A percentile compares a stretch with the other conserved stretches of the same genome.
Evolutionary conservation across 495 filamentous ascomycete genomes (phyloP).

Genomic region (Podospora conica): DNA sequence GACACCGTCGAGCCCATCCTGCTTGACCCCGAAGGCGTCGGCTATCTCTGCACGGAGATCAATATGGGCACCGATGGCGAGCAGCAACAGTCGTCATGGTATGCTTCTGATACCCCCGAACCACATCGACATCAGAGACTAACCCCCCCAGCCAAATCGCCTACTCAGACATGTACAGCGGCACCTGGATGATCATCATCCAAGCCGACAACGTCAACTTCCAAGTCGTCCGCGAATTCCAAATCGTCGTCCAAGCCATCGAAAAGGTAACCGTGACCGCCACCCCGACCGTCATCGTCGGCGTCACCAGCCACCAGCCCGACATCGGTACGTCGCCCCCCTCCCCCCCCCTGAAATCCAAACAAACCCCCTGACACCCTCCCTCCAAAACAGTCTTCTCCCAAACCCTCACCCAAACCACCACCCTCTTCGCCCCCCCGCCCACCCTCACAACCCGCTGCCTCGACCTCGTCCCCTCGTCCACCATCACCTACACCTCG

Average conservation of each 20-base stretch:
- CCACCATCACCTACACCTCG: slow-evolving; percentile 9
- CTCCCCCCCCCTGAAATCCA: not conserved
- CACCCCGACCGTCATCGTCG: slow-evolving; percentile 23
- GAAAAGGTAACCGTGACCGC: slow-evolving; percentile 12
- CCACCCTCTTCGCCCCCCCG: slow-evolving; percentile 1
- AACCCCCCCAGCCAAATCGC: slow-evolving; percentile 8
- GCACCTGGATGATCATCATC: slow-evolving; percentile 24
- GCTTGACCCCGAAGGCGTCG: slow-evolving; percentile 12
- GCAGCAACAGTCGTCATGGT: slow-evolving; percentile 20
- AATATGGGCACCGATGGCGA: slow-evolving; percentile 10
- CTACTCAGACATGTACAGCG: slow-evolving; percentile 15
- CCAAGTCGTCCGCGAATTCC: slow-evolving; percentile 20
- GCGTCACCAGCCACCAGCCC: slow-evolving; percentile 11
- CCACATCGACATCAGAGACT: not conserved
- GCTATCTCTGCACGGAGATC: slow-evolving; percentile 18
- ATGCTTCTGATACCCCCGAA: not conserved
- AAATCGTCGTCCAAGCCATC: slow-evolving; percentile 12
- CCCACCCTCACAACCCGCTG: slow-evolving; percentile 5
- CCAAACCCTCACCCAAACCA: slow-evolving; percentile 15
- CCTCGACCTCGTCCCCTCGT: not conserved
- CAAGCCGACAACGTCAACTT: slow-evolving; percentile 24
- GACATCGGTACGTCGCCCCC: slow-evolving; percentile 8
- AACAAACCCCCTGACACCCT: not conserved
- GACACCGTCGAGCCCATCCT: slow-evolving; percentile 21
- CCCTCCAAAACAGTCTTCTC: slow-evolving; percentile 1